Conservation (phyloP, 805 yeast genomes). For the Yamadazyma akitaensis region DNA sequence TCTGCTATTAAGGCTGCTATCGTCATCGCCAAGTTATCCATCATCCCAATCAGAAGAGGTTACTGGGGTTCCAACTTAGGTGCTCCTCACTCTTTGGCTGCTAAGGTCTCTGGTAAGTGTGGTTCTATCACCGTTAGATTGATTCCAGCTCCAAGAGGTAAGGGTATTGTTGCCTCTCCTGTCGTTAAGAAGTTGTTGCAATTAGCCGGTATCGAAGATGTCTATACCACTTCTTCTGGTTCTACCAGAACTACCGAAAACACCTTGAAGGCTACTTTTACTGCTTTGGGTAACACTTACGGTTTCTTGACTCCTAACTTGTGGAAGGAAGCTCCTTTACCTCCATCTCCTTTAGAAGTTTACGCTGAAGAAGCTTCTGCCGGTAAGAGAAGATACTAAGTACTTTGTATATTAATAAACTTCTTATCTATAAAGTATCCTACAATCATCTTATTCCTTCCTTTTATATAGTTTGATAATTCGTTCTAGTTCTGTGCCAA, state of each 20-base stretch:
- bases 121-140: slow-evolving; percentile 99
- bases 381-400: slow-evolving; percentile 73
- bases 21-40: slow-evolving; percentile 96
- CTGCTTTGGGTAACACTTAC: slow-evolving; percentile 99
- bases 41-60: slow-evolving; percentile 99
- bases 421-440: background rate
- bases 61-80: slow-evolving; percentile 99
- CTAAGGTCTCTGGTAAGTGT: slow-evolving; percentile 99
- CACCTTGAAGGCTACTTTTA: slow-evolving; percentile 99
- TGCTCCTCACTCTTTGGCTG: slow-evolving; percentile 97
- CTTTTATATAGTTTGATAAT: too few relatives aligned
- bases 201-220: slow-evolving; percentile 99
- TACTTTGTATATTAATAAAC: slow-evolving; percentile 7
- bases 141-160: slow-evolving; percentile 99
- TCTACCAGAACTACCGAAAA: slow-evolving; percentile 99
- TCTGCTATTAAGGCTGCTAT: slow-evolving; percentile 99
- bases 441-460: too few relatives aligned
- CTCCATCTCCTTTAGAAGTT: slow-evolving; percentile 91
- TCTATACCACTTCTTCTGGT: slow-evolving; percentile 98
- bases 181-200: slow-evolving; percentile 98
- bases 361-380: slow-evolving; percentile 82
- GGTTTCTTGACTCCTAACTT: slow-evolving; percentile 99
- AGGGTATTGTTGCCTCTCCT: slow-evolving; percentile 99
- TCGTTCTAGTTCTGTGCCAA: background rate
- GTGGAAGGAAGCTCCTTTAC: slow-evolving; percentile 85